Conservation (phyloP, 441 rosid genomes). For the Erysimum pusillum region DNA sequence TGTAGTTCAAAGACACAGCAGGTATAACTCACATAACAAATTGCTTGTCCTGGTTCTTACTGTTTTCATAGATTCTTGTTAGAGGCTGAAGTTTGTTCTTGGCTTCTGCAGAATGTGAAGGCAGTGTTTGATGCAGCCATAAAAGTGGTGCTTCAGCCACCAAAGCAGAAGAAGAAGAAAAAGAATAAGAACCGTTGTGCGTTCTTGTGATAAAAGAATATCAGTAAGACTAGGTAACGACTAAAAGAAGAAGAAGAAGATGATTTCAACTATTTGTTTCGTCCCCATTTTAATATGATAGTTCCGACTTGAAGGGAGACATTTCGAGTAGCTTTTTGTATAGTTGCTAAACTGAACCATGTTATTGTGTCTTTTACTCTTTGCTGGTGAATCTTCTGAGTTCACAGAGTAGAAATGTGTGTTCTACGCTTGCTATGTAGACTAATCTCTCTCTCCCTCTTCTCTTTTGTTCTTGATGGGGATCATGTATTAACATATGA, state of each 20-base stretch:
- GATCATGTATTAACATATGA: constrained; percentile 42
- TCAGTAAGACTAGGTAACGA: constrained; percentile 43
- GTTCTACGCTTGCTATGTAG: constrained; percentile 39
- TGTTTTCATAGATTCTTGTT: too few relatives aligned
- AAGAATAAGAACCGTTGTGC: constrained; percentile 68
- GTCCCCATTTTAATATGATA: constrained; percentile 40
- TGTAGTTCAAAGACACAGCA: constrained; percentile 97
- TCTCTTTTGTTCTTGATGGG: constrained; percentile 22
- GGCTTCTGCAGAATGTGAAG: constrained; percentile 74
- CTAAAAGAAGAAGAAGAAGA: constrained; percentile 24
- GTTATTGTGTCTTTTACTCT: constrained; percentile 43
- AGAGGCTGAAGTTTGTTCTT: too few relatives aligned
- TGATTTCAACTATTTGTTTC: constrained; percentile 38
- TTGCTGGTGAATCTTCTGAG: constrained; percentile 16
- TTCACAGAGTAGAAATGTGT: constrained; percentile 23
- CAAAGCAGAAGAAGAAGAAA: constrained; percentile 90
- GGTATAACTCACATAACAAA: constrained; percentile 49
- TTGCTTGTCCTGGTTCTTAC: too few relatives aligned
- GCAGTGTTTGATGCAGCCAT: constrained; percentile 89
- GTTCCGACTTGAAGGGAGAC: constrained; percentile 29
- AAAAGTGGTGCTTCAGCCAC: constrained; percentile 89
- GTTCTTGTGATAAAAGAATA: constrained; percentile 67
- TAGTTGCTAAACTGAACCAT: constrained; percentile 41
- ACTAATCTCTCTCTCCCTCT: constrained; percentile 35
- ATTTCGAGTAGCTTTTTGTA: constrained; percentile 42